Base-by-base conservation (phyloP, 805 yeast genomes). In the Suhomyces xylopsoci region DNA sequence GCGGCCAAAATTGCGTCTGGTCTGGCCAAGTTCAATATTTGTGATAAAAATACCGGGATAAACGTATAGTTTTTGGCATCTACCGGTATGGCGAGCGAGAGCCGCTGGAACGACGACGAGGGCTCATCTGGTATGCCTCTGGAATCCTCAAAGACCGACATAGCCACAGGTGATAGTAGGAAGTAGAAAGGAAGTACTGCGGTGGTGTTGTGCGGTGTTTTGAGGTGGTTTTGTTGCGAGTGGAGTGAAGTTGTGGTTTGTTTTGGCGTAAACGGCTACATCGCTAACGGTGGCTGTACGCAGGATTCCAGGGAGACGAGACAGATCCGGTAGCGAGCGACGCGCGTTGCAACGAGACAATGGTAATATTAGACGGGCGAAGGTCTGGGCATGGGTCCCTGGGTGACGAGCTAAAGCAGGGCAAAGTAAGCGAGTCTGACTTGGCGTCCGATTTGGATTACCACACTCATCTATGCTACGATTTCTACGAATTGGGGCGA, bases 41-140 rank as follows among this genome's bases (percentile, higher is more conserved):
- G 56, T n/a, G 60, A 51, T 34, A 69, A 58, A 45, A 69, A 63
- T 52, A 62, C 58, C 30, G 61, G 57, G 50, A 69, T 62, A 44
- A 64, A 62, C 20, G 66, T 52, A 55, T 67, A 68, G 50, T 61
- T 63, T 10, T 62, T 58, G 50, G 65, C 58, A 49, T 67, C 71
- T 10, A 62, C 38, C 25, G 69, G 68, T 26, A 64, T 61, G 12
- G 69, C 60, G n/a, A 65, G 58, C 51, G 62, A 62, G 30, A 66
- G 63, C 30, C 62, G 53, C 52, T 58, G 65, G 52, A 65, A 58
- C 30, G 58, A 26, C 32, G 34, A 25, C 25, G 34, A 38, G 14
- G 42, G 24, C 3, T 38, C 42, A 19, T 19, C 42, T 9, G 42
- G 42, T 38, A 38, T 38, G 24, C 42, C 42, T 38, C 22, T 19